A percentile compares a stretch with the other conserved stretches of the same genome.
These are phyloP conservation scores for Calocybe cyanea DNA, from an alignment of 768 basidiomycete species.

Conservation along the genomic window DNA sequence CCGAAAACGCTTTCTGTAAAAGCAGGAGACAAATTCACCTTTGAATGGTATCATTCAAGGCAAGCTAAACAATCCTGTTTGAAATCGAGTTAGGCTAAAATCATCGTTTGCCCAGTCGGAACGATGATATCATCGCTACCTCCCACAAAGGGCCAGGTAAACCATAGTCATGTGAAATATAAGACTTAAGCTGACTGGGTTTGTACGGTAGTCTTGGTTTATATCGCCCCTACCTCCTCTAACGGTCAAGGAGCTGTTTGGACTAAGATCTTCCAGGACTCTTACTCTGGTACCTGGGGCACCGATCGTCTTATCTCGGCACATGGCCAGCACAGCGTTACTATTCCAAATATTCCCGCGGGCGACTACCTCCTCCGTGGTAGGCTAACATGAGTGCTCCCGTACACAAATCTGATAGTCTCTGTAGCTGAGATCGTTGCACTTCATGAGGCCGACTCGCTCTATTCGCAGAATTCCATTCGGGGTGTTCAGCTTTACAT, in stretches of 20 bases:
- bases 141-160: constrained; percentile 32
- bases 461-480: constrained; percentile 24
- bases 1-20: constrained; percentile 24
- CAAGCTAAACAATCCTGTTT: constrained; percentile 7
- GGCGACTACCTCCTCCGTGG: constrained; percentile 32
- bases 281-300: constrained; percentile 25
- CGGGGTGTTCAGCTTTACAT: constrained; percentile 48
- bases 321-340: constrained; percentile 29
- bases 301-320: constrained; percentile 28
- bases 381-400: constrained; percentile 11
- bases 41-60: constrained; percentile 33
- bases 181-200: background rate
- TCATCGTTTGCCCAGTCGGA: constrained; percentile 19
- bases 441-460: constrained; percentile 29
- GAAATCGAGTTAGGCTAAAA: background rate
- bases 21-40: constrained; percentile 28
- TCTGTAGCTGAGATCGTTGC: constrained; percentile 32
- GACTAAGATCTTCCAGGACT: constrained; percentile 30
- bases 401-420: constrained; percentile 25
- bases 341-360: constrained; percentile 29
- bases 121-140: constrained; percentile 32
- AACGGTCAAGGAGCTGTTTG: constrained; percentile 27
- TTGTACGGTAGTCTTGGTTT: constrained; percentile 24
- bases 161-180: no score
- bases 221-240: constrained; percentile 26